Base-by-base conservation (phyloP, 805 yeast species). In the Suhomyces tanzawaensis region DNA sequence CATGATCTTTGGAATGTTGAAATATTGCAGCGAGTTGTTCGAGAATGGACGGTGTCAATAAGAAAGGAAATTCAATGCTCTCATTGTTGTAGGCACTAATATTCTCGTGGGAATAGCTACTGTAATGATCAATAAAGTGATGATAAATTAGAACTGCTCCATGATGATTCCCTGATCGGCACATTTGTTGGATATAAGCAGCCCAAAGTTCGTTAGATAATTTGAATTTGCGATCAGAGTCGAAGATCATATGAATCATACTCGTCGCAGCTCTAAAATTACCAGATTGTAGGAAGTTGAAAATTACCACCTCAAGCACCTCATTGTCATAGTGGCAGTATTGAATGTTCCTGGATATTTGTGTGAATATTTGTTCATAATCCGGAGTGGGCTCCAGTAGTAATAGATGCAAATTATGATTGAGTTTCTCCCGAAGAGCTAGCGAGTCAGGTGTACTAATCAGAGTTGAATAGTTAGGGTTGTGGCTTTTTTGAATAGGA, bases 181-280 rank as follows among this genome's bases (percentile, higher is more conserved):
- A 47, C 0, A 60, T 60, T 19, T 55, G 34, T 7, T 58, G 42
- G 0, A 60, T 30, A 25, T 54, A 58, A 3, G 41, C 31, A 2
- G 67, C 53, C 73, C 73, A 69, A 18, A 60, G 24, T 40, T 67
- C 65, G 41, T 61, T 55, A 16, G 66, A 54, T 18, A 64, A 40
- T 9, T 22, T 36, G 33, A 54, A 52, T 9, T 17, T 34, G 32
- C 53, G 52, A 4, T 46, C 39, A 3, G 45, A 36, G 14, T 39
- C 42, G 11, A 50, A 40, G n/a, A 62, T 35, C 12, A 55, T 32
- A 39, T 64, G 69, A 4, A 60, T 46, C 22, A 65, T 33, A 4
- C 60, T 44, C 1, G 59, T 48, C 7, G 52, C 57, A 3, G 60
- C 63, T 9, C 40, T 41, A 16, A 64, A 24, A 22, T 57, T 50